These are phyloP conservation scores for Mucor saturninus DNA, from an alignment of 371 early-diverging fungal species.

Conservation along the genomic window DNA sequence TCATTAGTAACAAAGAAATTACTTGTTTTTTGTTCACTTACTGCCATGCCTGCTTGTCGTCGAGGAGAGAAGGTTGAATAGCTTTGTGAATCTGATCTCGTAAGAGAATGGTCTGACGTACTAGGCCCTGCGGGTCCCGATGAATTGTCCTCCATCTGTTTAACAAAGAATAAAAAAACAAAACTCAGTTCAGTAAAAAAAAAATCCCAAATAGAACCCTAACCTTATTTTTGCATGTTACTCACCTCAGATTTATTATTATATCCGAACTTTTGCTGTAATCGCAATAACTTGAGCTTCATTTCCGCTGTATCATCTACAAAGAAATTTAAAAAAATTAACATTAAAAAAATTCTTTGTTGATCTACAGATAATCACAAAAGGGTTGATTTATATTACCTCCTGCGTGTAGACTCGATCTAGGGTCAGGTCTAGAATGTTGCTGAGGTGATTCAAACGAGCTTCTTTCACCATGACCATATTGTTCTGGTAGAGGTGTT, in stretches of 20 bases:
- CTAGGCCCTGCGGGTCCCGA: constrained; percentile 10
- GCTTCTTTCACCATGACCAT: background rate
- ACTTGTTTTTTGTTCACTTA: background rate
- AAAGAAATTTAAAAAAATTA: background rate
- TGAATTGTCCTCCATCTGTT: constrained; percentile 5
- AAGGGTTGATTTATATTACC: background rate
- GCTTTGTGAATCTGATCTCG: constrained; percentile 5
- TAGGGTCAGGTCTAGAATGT: background rate
- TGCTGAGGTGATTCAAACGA: background rate
- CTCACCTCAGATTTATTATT: constrained; percentile 29
- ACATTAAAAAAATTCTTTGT: background rate
- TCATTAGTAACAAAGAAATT: background rate
- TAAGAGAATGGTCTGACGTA: constrained; percentile 5
- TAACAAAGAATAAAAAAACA: background rate
- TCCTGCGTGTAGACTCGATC: constrained; percentile 18
- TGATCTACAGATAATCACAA: background rate
- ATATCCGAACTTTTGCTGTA: constrained; percentile 71
- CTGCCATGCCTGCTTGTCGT: constrained; percentile 11
- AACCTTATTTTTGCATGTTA: background rate
- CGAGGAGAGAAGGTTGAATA: constrained; percentile 10
- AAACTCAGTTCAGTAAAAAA: background rate
- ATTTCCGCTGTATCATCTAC: constrained; percentile 49
- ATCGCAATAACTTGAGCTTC: constrained; percentile 53
- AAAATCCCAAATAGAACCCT: background rate
- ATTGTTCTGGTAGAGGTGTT: background rate